A percentile compares a stretch with the other conserved stretches of the same genome.
Evolutionary conservation across 2,329 filamentous ascomycete species (phyloP).

Genomic region (Nothophoma quercina): DNA sequence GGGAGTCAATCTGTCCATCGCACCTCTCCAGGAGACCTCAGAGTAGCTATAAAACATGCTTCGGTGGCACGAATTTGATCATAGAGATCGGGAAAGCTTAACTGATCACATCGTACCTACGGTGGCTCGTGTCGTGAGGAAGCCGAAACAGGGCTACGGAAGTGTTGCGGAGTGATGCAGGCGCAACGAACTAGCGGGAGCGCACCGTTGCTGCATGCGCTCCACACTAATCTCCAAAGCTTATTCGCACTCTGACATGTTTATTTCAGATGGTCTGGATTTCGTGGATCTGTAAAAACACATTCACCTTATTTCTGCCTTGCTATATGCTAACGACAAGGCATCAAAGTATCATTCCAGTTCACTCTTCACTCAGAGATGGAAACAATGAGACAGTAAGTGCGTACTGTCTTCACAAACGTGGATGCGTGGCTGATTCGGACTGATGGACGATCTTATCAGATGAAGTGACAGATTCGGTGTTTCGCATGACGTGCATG

Average conservation of each 20-base stretch:
- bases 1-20: background rate
- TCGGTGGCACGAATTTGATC: background rate
- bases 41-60: too few species aligned
- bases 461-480: slow-evolving; percentile 25
- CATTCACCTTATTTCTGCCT: background rate
- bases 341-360: too few species aligned
- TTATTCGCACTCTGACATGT: slow-evolving; percentile 14
- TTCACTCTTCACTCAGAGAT: too few species aligned
- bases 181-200: slow-evolving; percentile 31
- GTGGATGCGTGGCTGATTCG: too few species aligned
- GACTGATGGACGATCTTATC: slow-evolving; percentile 29
- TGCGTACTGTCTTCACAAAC: too few species aligned
- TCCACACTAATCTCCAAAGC: slow-evolving; percentile 24
- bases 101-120: background rate
- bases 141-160: slow-evolving; percentile 7
- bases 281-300: background rate
- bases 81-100: background rate
- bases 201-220: slow-evolving; percentile 19
- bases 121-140: background rate
- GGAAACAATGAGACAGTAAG: too few species aligned
- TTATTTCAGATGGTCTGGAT: background rate
- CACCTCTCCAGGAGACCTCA: too few species aligned
- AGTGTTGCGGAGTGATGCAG: slow-evolving; percentile 22
- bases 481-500: slow-evolving; percentile 33
- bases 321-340: too few species aligned